phyloP scores from a whole-genome alignment of 805 yeast genomes.

The Cyberlindnera mississippiensis region DNA sequence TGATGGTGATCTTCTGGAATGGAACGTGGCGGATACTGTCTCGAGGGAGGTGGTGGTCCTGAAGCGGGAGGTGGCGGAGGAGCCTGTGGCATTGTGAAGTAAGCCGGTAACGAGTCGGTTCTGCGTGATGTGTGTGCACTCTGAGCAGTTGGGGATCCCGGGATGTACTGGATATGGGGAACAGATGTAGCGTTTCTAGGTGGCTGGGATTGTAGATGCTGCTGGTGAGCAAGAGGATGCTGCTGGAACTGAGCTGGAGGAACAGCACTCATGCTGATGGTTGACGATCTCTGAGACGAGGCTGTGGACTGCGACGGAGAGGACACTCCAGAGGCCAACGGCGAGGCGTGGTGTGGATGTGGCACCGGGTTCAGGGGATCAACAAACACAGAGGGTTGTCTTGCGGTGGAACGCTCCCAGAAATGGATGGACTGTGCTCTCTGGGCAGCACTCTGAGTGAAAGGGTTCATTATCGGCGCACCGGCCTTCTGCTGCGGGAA shows the following conservation, averaged over 20 bases:
- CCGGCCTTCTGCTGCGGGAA: constrained; percentile 4
- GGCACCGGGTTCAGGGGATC: constrained; percentile 24
- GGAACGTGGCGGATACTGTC: constrained; percentile 23
- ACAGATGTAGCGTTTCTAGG: constrained; percentile 9
- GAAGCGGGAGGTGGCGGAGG: constrained; percentile 1
- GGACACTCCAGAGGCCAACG: constrained; percentile 7
- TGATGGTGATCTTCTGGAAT: constrained; percentile 17
- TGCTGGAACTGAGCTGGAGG: constrained; percentile 5
- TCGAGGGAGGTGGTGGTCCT: constrained; percentile 1
- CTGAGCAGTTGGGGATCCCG: constrained; percentile 6
- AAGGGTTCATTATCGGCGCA: constrained; percentile 11
- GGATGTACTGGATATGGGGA: constrained; percentile 15
- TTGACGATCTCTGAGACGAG: constrained; percentile 11
- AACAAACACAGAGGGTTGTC: constrained; percentile 27
- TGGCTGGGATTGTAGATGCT: constrained; percentile 1
- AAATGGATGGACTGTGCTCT: constrained; percentile 24
- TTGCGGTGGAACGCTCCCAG: constrained; percentile 22
- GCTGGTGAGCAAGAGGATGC: constrained; percentile 6
- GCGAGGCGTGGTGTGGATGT: constrained; percentile 3
- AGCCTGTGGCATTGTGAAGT: constrained; percentile 10
- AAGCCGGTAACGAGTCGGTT: constrained; percentile 20
- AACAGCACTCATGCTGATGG: constrained; percentile 8
- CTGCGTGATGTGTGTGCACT: constrained; percentile 7
- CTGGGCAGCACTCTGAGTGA: constrained; percentile 8
- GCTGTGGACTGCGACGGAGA: constrained; percentile 8